phyloP scores from a whole-genome alignment of 2,329 filamentous ascomycete species.

The Cordyceps fumosorosea region DNA sequence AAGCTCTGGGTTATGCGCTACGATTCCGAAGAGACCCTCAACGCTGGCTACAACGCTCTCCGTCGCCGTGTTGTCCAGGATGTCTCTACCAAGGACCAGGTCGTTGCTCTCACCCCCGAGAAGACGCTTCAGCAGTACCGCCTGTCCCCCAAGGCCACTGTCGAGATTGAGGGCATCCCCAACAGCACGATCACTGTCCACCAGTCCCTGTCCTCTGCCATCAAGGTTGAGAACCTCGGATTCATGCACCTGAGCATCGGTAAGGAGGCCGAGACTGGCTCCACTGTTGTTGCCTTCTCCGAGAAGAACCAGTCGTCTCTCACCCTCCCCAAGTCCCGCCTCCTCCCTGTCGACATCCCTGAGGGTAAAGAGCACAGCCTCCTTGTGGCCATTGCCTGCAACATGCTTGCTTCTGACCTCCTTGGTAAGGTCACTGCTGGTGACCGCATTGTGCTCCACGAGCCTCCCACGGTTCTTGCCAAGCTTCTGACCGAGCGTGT shows the following conservation, averaged over 20 bases:
- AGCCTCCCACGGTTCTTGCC: conserved; percentile 8
- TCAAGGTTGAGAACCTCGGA: conserved; percentile 12
- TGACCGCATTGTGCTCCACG: conserved; percentile 12
- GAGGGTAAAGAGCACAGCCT: conserved; percentile 8
- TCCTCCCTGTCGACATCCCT: conserved; percentile 7
- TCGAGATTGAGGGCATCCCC: conserved; percentile 7
- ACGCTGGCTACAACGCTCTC: conserved; percentile 13
- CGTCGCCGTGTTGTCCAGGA: conserved; percentile 12
- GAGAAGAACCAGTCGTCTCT: conserved; percentile 12
- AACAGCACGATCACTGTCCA: conserved; percentile 8
- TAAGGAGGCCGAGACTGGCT: conserved; percentile 6
- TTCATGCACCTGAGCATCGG: conserved; percentile 11
- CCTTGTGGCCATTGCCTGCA: conserved; percentile 10
- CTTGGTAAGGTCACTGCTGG: conserved; percentile 7
- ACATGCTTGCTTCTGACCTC: conserved; percentile 8
- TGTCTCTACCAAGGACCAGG: conserved; percentile 8
- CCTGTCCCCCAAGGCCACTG: conserved; percentile 10
- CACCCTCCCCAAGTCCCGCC: conserved; percentile 8
- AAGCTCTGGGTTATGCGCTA: conserved; percentile 13
- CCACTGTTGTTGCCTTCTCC: conserved; percentile 6
- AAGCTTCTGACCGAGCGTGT: conserved; percentile 6
- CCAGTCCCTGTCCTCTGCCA: conserved; percentile 7
- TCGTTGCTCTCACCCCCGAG: conserved; percentile 10
- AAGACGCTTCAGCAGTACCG: conserved; percentile 13
- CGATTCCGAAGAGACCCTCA: conserved; percentile 5